Evolutionary conservation across 2,329 filamentous ascomycete species (phyloP), one percentile per base, ranked within the genome.

Genomic region (Monilinia laxa): DNA sequence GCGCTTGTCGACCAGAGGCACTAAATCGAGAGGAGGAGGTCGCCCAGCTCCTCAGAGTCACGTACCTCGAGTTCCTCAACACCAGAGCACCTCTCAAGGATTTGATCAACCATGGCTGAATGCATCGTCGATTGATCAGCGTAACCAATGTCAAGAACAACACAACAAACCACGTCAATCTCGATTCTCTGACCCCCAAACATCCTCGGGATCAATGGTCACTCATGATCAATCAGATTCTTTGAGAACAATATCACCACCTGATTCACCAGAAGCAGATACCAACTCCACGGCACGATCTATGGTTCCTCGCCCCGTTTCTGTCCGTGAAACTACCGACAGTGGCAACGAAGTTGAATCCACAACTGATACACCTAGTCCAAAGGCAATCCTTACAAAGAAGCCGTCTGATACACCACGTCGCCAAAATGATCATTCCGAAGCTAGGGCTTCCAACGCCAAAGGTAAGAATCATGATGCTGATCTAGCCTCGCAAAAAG

Each of bases 311-410:
- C 31, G 18, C 5, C 45, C 58, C 16, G 58, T n/a, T 9, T 62
- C 45, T 38, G 5, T 51, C 25, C 58, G 35, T 12, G 58, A 62
- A 11, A 51, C 58, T 16, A 62, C 58, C 10, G 58, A 62, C 2
- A 62, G 58, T 62, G 58, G 45, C 12, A 62, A 62, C n/a, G 58
- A 62, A 51, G 14, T 62, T 40, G 58, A 51, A 62, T 51, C 58
- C 18, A 62, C 28, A 12, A 6, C 31, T 4, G 28, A 14, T 16
- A 11, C n/a, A 38, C 28, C 58, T 7, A 62, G 58, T 20, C 31
- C 9, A 40, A 62, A 62, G 10, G 47, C 58, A 62, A 51, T n/a
- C 23, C 11, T 51, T 25, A 18, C 16, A 23, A 51, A 52, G 31
- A 51, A 62, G n/a, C 31, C n/a, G 2, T 9, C 12, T 38, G n/a